Percentiles rank a stretch among this genome's conserved stretches.
These are phyloP conservation scores for Powellomyces hirtus DNA, from an alignment of 192 early-diverging fungal species.

Conservation along the genomic window DNA sequence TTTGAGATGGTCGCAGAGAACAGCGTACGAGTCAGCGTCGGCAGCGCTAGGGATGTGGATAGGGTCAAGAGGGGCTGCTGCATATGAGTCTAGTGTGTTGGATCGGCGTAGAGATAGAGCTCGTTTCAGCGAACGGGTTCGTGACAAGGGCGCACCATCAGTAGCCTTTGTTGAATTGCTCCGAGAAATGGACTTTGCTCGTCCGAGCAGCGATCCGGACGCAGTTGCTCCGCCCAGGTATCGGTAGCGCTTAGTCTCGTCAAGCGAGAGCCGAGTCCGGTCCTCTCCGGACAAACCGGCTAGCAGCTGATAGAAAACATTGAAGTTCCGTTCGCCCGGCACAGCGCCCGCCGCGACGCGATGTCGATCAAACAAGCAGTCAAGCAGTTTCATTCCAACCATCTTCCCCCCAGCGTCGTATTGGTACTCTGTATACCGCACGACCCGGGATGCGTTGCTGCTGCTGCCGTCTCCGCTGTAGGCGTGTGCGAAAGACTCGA, in stretches of 20 bases:
- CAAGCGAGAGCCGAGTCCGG: not conserved
- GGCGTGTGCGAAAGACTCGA: conserved; percentile 76
- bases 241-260: not conserved
- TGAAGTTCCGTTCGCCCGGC: conserved; percentile 80
- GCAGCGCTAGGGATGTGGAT: conserved; percentile 8
- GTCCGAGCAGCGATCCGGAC: too few species aligned
- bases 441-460: conserved; percentile 65
- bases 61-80: not conserved
- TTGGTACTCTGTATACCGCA: conserved; percentile 84
- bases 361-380: conserved; percentile 81
- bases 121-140: conserved; percentile 1
- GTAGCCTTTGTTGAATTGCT: too few species aligned
- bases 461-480: conserved; percentile 58
- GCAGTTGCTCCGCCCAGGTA: not conserved
- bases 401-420: conserved; percentile 81
- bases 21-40: conserved; percentile 4
- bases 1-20: conserved; percentile 21
- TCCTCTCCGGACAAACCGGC: conserved; percentile 65
- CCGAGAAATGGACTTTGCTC: too few species aligned
- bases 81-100: not conserved
- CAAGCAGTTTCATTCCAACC: conserved; percentile 72
- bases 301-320: conserved; percentile 85
- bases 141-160: not conserved
- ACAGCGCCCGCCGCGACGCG: conserved; percentile 57
- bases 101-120: conserved; percentile 5